phyloP scores from a whole-genome alignment of 768 basidiomycete genomes.

The Pleurotus tuber-regium region DNA sequence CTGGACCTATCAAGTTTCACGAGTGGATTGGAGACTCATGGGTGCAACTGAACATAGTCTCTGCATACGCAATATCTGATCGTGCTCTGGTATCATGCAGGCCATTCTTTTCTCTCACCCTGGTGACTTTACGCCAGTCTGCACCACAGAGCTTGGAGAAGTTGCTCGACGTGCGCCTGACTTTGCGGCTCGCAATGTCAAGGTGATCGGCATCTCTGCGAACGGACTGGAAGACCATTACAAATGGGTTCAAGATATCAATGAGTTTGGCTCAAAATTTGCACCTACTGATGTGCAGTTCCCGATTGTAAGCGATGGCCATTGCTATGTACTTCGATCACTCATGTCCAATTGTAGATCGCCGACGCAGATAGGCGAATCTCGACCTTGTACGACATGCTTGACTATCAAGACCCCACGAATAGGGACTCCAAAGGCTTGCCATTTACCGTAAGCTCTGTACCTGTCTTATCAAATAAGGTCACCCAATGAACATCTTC shows the following conservation, averaged over 20 bases:
- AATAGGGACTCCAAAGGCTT: slow-evolving; percentile 85
- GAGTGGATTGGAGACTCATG: slow-evolving; percentile 89
- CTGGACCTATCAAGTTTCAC: slow-evolving; percentile 88
- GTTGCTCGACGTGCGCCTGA: slow-evolving; percentile 85
- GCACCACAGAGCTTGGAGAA: slow-evolving; percentile 97
- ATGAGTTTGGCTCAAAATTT: slow-evolving; percentile 67
- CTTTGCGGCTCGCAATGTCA: slow-evolving; percentile 85
- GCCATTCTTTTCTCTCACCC: slow-evolving; percentile 93
- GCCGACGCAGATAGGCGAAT: slow-evolving; percentile 88
- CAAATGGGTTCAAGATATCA: slow-evolving; percentile 88
- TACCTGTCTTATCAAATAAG: no score
- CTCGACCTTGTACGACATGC: slow-evolving; percentile 90
- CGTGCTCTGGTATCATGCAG: slow-evolving; percentile 30
- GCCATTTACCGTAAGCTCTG: slow-evolving; percentile 84
- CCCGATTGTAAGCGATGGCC: slow-evolving; percentile 84
- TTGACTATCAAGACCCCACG: slow-evolving; percentile 92
- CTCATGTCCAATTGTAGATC: no score
- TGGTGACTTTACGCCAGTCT: slow-evolving; percentile 89
- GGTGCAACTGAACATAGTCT: slow-evolving; percentile 41
- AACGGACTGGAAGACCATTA: slow-evolving; percentile 85
- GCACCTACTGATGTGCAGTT: slow-evolving; percentile 78
- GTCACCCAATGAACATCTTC: no score
- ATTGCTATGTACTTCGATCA: no score
- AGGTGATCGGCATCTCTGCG: slow-evolving; percentile 91
- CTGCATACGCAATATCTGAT: not conserved